phyloP scores from a whole-genome alignment of 1,139 yeast genomes.

The Zygoascus meyerae region DNA sequence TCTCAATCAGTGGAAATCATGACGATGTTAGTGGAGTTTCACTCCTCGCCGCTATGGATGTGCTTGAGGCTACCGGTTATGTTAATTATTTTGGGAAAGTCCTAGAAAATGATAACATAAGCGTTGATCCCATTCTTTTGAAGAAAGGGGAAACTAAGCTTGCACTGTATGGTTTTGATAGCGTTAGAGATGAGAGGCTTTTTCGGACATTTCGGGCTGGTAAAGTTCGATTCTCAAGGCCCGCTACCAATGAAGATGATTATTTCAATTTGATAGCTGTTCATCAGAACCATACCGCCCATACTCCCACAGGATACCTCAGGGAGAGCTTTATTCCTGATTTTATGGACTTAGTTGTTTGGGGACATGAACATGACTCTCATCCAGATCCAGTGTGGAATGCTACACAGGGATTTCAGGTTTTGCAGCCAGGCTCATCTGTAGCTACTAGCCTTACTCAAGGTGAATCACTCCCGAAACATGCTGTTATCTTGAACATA shows the following conservation, averaged over 20 bases:
- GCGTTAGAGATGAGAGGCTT: slow-evolving; percentile 82
- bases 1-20: slow-evolving; percentile 93
- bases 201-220: slow-evolving; percentile 79
- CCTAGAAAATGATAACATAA: slow-evolving; percentile 65
- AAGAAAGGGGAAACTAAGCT: slow-evolving; percentile 77
- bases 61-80: slow-evolving; percentile 74
- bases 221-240: slow-evolving; percentile 70
- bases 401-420: slow-evolving; percentile 64
- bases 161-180: slow-evolving; percentile 85
- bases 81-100: slow-evolving; percentile 89
- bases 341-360: slow-evolving; percentile 72
- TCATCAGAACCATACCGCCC: slow-evolving; percentile 84
- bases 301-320: slow-evolving; percentile 71
- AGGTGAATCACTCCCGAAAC: slow-evolving; percentile 74
- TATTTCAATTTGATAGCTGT: slow-evolving; percentile 87
- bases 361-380: slow-evolving; percentile 99
- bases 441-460: slow-evolving; percentile 87
- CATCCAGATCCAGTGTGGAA: slow-evolving; percentile 64
- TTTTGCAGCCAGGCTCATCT: slow-evolving; percentile 90
- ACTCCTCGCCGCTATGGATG: slow-evolving; percentile 80
- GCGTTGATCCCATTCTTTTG: slow-evolving; percentile 70
- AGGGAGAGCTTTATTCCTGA: slow-evolving; percentile 82
- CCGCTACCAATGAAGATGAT: slow-evolving; percentile 45
- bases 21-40: slow-evolving; percentile 90
- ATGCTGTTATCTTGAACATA: slow-evolving; percentile 64